phyloP scores from a whole-genome alignment of 768 basidiomycete genomes.

The Pleurotus tuber-regium region DNA sequence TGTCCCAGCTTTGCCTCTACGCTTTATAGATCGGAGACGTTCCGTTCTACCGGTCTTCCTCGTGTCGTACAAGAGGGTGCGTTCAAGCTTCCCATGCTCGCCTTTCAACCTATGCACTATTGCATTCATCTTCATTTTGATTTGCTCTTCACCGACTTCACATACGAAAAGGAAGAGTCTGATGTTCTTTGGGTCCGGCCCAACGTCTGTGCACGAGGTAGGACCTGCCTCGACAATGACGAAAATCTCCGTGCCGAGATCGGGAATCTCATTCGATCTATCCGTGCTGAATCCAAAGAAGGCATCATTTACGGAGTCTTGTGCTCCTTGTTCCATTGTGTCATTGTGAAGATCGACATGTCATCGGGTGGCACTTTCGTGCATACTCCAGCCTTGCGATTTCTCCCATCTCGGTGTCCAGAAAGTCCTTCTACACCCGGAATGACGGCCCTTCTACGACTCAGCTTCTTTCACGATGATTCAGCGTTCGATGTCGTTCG shows the following conservation, averaged over 20 bases:
- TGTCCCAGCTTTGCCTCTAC: neutral
- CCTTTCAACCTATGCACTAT: neutral
- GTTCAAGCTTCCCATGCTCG: neutral
- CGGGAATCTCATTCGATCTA: neutral
- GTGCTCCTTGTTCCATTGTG: neutral
- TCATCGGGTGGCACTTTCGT: neutral
- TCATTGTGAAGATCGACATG: neutral
- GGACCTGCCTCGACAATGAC: constrained; percentile 21
- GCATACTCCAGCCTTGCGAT: constrained; percentile 2
- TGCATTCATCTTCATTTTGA: neutral
- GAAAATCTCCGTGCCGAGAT: constrained; percentile 8
- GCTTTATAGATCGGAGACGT: constrained; percentile 11
- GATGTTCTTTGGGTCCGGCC: neutral
- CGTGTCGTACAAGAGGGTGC: neutral
- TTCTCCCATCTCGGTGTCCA: constrained; percentile 1
- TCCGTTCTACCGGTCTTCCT: neutral
- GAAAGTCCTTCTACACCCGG: constrained; percentile 13
- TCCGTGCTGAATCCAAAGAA: neutral
- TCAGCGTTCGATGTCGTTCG: neutral
- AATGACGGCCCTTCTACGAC: constrained; percentile 14
- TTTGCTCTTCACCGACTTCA: neutral
- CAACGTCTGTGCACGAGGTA: constrained; percentile 13
- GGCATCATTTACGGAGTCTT: neutral
- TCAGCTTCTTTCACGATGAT: constrained; percentile 3
- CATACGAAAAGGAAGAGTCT: neutral